Base-by-base conservation (phyloP, 208 protist species). In the Leishmania arabica region DNA sequence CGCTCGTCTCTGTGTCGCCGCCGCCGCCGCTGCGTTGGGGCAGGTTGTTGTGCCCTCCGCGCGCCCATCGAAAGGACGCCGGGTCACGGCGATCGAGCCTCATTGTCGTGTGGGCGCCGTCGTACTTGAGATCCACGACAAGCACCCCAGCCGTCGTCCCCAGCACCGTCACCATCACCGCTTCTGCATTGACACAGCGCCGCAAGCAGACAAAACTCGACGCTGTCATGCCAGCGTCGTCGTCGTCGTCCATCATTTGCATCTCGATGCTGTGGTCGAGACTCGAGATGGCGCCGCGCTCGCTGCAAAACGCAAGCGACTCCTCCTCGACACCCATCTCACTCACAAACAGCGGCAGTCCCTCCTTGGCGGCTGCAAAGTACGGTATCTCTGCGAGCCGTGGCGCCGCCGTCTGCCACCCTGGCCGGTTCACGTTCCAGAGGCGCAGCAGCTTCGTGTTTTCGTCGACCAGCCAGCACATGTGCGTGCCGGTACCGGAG, bases 241-340 rank as follows among this genome's bases (percentile, higher is more conserved):
- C 86, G 21, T 88, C 86, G 11, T 84, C 81, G 77, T 94, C 86
- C 31, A 97, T 85, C 58, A 90, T 69, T 34, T 88, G 88, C 74
- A 97, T 91, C 82, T 95, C 94, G 60, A 94, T 89, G 71, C 88
- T 92, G 86, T 92, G 91, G 77, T 97, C 94, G 15, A 95, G 87
- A 78, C 90, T 97, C 13, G 90, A 93, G 56, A 97, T 87, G 68
- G 86, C 89, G 74, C 94, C 94, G 34, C 88, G 84, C 65, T 93
- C 86, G 68, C 88, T 95, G 84, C 94, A 97, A 72, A 97, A 93
- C 15, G 90, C 92, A 54, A 97, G 86, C 56, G 91, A 94, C 54
- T 92, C 86, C 51, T 94, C 91, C 53, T 87, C 86, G 6, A 66
- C 75, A 60, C 82, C 85, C 84, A 95, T 92, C 84, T 97, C 93